Conservation (phyloP, 2,329 filamentous ascomycete genomes). For the Fusarium odoratissimum region DNA sequence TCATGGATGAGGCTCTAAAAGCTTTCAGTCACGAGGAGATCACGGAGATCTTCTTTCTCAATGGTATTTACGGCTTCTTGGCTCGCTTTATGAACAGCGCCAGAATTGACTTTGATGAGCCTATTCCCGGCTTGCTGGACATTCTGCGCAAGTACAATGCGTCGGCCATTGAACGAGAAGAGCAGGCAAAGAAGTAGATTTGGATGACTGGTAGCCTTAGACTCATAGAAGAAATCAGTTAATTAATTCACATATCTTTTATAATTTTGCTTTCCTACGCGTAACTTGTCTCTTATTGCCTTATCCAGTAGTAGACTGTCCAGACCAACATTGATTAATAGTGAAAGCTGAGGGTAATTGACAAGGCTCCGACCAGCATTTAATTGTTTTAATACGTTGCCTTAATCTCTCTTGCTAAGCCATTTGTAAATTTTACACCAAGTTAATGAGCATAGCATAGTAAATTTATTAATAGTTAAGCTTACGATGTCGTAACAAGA, state of each 20-base stretch:
- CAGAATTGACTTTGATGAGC: slow-evolving; percentile 14
- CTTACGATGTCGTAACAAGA: neutral
- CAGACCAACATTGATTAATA: too few species aligned
- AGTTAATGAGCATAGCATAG: too few species aligned
- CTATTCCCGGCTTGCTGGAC: slow-evolving; percentile 7
- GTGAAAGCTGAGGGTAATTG: too few species aligned
- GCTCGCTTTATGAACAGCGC: slow-evolving; percentile 13
- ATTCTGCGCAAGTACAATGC: slow-evolving; percentile 10
- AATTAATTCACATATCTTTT: accelerated
- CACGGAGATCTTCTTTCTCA: slow-evolving; percentile 6
- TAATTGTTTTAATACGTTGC: too few species aligned
- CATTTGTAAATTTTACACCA: too few species aligned
- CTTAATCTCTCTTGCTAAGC: too few species aligned
- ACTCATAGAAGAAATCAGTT: accelerated
- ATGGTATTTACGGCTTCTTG: slow-evolving; percentile 12
- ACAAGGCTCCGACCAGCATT: too few species aligned
- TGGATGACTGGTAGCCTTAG: accelerated
- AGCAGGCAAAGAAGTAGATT: neutral
- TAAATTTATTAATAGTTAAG: too few species aligned
- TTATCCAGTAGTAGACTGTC: too few species aligned
- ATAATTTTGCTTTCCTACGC: accelerated
- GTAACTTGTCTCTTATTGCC: accelerated
- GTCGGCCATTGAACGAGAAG: neutral
- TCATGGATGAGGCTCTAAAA: neutral
- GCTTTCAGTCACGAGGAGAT: slow-evolving; percentile 5